Base-by-base conservation (phyloP, 495 filamentous ascomycete genomes). In the Xylaria scruposa region DNA sequence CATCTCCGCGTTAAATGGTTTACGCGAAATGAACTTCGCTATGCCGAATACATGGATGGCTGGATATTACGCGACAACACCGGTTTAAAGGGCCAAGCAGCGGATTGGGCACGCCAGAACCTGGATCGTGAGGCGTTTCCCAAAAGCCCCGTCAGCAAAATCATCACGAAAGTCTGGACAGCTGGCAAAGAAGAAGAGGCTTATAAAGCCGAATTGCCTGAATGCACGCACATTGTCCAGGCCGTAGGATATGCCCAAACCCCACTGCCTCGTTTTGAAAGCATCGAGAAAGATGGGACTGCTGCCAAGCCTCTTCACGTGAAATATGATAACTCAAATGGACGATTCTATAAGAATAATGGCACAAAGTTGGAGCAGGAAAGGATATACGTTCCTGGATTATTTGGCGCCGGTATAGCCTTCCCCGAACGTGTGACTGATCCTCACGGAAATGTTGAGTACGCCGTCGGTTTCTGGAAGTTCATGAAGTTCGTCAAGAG, bases 31-130 rank as follows among this genome's bases (percentile, higher is more conserved):
- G 78, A 83, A 0, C 84, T 90, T 38, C 87, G 88, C 62, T 91
- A 91, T 59, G 89, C 89, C 19, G 86, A 88, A 74, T 88, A 83
- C 76, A 88, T 81, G 79, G 87, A 88, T 60, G 88, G 86, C 65
- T 91, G 88, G 88, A 88, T 90, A 63, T 78, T 89, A 65, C 86
- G 86, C 61, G 89, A 91, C 70, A 91, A 90, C 78, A 90, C 89
- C 4, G 89, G 89, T 3, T 79, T 91, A 19, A 90, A 91, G 75
- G 89, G 89, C n/a, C 78, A 80, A 3, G 88, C 86, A 0, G 88
- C 88, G 0, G 81, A 85, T n/a, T 91, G 88, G 78, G 89, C 88
- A 3, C 83, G 82, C 56, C 79, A 84, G 17, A 83, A 89, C 59
- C 80, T 91, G 2, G 89, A 90, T 72, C 86, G 86, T 51, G 83